Evolutionary conservation across 2,329 filamentous ascomycete species (phyloP).

Genomic region (Seiridium unicorne): DNA sequence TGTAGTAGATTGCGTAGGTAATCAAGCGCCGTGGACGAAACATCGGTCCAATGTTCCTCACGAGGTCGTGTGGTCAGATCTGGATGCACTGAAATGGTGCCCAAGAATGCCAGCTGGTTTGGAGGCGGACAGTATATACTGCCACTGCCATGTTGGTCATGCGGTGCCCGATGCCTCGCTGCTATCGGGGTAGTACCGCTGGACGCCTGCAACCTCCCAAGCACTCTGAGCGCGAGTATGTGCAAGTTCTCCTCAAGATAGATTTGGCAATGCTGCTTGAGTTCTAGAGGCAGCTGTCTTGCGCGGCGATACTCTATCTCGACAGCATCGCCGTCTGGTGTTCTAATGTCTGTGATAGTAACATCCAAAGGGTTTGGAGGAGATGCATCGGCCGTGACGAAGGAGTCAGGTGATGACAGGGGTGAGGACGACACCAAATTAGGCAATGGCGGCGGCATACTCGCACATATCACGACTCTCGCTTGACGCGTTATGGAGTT

Average conservation of each 20-base stretch:
- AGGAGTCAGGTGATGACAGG: constrained; percentile 20
- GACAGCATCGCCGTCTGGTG: constrained; percentile 13
- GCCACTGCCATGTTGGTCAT: constrained; percentile 9
- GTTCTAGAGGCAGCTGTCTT: constrained; percentile 57
- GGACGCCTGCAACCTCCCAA: constrained; percentile 61
- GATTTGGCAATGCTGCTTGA: constrained; percentile 66
- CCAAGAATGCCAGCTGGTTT: constrained; percentile 73
- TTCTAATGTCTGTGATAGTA: constrained; percentile 18
- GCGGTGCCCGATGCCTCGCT: too few species aligned
- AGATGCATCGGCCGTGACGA: constrained; percentile 20
- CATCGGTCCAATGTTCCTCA: constrained; percentile 57
- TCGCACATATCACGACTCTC: not conserved
- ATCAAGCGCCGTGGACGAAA: constrained; percentile 64
- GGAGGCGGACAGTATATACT: constrained; percentile 63
- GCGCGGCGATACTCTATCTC: constrained; percentile 48
- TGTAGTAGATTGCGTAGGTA: constrained; percentile 68
- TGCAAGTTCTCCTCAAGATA: constrained; percentile 75
- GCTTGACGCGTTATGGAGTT: not conserved
- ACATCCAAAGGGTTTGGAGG: constrained; percentile 11
- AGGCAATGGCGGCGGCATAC: constrained; percentile 14
- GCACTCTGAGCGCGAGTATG: constrained; percentile 58
- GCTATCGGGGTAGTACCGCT: constrained; percentile 27
- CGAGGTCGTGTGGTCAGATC: constrained; percentile 71
- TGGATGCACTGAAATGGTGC: constrained; percentile 81
- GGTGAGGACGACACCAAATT: constrained; percentile 12